phyloP scores from a whole-genome alignment of 1,284 basidiomycete genomes.

The Cutaneotrichosporon spelunceum region DNA sequence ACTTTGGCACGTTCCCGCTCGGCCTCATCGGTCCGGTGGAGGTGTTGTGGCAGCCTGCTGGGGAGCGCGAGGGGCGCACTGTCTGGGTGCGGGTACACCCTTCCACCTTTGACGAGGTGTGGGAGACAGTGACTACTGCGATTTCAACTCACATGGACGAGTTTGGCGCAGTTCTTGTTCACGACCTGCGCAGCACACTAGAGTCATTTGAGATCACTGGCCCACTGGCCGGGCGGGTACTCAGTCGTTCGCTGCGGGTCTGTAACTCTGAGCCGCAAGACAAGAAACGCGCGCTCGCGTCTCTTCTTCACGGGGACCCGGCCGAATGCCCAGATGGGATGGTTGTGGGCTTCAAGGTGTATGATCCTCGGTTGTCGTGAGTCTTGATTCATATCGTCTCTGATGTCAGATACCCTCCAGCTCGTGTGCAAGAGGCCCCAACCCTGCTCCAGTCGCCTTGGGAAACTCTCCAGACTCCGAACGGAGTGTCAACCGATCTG shows the following conservation, averaged over 20 bases:
- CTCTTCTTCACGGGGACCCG: conserved; percentile 61
- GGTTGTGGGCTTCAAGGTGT: conserved; percentile 69
- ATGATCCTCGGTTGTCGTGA: conserved; percentile 62
- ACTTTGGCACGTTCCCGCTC: conserved; percentile 60
- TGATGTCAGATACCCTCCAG: conserved; percentile 33
- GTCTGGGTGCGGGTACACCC: conserved; percentile 80
- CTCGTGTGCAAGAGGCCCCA: conserved; percentile 6
- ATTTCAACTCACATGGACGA: conserved; percentile 1
- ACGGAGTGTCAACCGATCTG: conserved; percentile 44
- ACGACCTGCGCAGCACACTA: conserved; percentile 65
- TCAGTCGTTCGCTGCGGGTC: conserved; percentile 67
- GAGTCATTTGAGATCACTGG: conserved; percentile 84
- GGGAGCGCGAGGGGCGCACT: conserved; percentile 20
- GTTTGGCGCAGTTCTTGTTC: conserved; percentile 58
- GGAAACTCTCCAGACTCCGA: neutral
- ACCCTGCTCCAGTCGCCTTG: neutral
- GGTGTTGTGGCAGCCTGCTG: conserved; percentile 65
- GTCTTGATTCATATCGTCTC: conserved; percentile 9
- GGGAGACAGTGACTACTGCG: conserved; percentile 28
- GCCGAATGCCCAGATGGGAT: conserved; percentile 67
- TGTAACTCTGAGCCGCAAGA: conserved; percentile 58
- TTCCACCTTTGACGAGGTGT: conserved; percentile 60
- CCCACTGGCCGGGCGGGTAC: conserved; percentile 70
- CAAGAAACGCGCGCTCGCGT: conserved; percentile 67
- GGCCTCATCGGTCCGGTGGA: conserved; percentile 66